Evolutionary conservation across 2,329 filamentous ascomycete species (phyloP).

Genomic region (Pyrenochaeta sp.): DNA sequence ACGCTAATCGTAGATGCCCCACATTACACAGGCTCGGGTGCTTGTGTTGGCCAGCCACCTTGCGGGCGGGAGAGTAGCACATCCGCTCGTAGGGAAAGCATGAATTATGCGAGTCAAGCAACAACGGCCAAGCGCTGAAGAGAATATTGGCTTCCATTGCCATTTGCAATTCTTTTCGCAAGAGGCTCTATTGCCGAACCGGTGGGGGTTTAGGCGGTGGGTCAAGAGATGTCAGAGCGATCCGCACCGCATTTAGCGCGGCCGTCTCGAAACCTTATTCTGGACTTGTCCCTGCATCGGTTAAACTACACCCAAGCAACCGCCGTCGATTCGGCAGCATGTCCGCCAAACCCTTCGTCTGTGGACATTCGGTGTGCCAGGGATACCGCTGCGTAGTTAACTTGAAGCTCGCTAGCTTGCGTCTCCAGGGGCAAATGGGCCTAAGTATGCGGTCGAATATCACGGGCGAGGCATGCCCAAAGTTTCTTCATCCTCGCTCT

Average conservation of each 20-base stretch:
- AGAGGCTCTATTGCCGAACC: neutral
- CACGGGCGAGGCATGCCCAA: slow-evolving; percentile 2
- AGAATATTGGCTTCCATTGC: neutral
- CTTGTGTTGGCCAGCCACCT: too few relatives aligned
- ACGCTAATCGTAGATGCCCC: too few relatives aligned
- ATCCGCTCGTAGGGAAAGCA: too few relatives aligned
- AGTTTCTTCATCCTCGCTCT: neutral
- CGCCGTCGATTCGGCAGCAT: neutral
- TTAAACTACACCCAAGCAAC: neutral
- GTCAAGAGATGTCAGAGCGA: neutral
- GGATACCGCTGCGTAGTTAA: neutral
- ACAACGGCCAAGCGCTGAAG: neutral
- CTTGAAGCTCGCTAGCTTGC: neutral
- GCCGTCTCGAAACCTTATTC: neutral
- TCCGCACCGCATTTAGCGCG: neutral
- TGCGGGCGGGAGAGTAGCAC: too few relatives aligned
- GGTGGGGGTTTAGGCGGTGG: too few relatives aligned
- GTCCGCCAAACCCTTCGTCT: neutral
- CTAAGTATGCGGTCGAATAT: slow-evolving; percentile 2
- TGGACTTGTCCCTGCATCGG: neutral
- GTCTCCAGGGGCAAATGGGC: neutral
- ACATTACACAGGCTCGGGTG: too few relatives aligned
- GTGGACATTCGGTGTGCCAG: neutral
- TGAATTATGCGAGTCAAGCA: neutral
- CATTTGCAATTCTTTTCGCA: neutral